These are phyloP conservation scores for Aspergillus sp. DNA, from an alignment of 2,329 filamentous ascomycete species.

Conservation along the genomic window DNA sequence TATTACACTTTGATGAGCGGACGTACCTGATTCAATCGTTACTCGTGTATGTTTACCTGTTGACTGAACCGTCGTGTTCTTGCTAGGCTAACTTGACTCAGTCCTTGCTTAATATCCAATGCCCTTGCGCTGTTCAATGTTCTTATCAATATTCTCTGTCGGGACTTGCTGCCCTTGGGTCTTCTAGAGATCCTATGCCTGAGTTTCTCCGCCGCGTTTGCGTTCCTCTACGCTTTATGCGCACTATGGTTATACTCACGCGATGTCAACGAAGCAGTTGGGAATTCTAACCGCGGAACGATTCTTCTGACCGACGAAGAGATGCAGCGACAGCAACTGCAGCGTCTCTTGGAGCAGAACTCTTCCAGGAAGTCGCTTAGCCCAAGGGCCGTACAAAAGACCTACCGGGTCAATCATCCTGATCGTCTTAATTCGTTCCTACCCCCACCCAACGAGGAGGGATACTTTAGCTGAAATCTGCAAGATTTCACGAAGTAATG, in stretches of 20 bases:
- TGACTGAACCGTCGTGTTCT: background rate
- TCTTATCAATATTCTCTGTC: conserved; percentile 33
- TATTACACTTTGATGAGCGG: conserved; percentile 24
- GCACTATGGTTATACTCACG: conserved; percentile 27
- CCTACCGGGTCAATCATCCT: conserved; percentile 29
- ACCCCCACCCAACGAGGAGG: conserved; percentile 3
- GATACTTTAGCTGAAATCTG: conserved; percentile 2
- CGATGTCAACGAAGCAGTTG: conserved; percentile 11
- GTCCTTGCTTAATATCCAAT: conserved; percentile 28
- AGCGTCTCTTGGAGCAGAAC: conserved; percentile 34
- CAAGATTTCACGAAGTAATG: background rate
- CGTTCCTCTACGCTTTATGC: conserved; percentile 27
- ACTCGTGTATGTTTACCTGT: conserved; percentile 28
- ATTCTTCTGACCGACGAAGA: conserved; percentile 37
- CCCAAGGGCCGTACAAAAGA: conserved; percentile 23
- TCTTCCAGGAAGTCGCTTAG: conserved; percentile 20
- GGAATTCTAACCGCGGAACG: conserved; percentile 10
- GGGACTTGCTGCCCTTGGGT: conserved; percentile 27
- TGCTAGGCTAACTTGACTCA: conserved; percentile 10
- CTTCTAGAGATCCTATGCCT: conserved; percentile 27
- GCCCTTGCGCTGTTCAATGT: conserved; percentile 35
- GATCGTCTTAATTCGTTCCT: conserved; percentile 21
- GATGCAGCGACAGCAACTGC: conserved; percentile 40
- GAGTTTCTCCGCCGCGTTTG: conserved; percentile 28
- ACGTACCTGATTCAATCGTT: conserved; percentile 30